Evolutionary conservation across 768 basidiomycete genomes (phyloP), one percentile per base, ranked within the genome.

Genomic region (Boletus barrowsii): DNA sequence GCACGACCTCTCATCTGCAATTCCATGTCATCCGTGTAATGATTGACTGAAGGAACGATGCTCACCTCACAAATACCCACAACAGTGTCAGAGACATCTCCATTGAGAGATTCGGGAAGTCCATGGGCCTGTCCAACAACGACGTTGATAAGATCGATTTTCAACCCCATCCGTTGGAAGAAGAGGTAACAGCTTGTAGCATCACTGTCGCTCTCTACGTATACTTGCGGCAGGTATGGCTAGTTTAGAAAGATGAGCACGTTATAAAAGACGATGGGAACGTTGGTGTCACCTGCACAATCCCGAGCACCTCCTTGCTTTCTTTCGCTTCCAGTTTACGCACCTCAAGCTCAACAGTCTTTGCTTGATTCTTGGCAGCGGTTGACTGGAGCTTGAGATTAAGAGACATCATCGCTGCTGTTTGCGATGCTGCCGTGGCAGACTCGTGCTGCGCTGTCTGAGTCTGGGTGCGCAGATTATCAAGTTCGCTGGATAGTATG

Each of bases 301-400:
- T 95, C 14, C 74, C 70, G 10, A 97, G 75, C 49, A 95, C 76
- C 61, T 96, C 94, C 30, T 79, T 79, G 5, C 86, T 82, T 69
- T 98, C 94, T 55, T 78, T 78, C 1, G 91, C 90, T 64, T 98
- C 93, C 50, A 97, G 78, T 58, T 83, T 86, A 68, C 83, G 84
- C 62, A 98, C 73, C 66, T 98, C 97, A 17, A 95, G 79, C 55
- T 98, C 96, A 53, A 98, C 88, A 14, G 81, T 84, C 69, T 86
- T 87, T 6, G 90, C 87, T 62, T 96, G 95, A 59, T 90, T 90
- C 79, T 96, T 97, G 30, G 87, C 79, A 0, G 89, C 93, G 3
- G 93, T 82, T 0, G 90, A 90, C 69, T 98, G 96, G 6, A 99
- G 79, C 68, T 92, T 97, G 69, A 97, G 80, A 69, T 98, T 98